Conservation (phyloP, 2,329 filamentous ascomycete genomes). For the Aspergillus spinulosporus region DNA sequence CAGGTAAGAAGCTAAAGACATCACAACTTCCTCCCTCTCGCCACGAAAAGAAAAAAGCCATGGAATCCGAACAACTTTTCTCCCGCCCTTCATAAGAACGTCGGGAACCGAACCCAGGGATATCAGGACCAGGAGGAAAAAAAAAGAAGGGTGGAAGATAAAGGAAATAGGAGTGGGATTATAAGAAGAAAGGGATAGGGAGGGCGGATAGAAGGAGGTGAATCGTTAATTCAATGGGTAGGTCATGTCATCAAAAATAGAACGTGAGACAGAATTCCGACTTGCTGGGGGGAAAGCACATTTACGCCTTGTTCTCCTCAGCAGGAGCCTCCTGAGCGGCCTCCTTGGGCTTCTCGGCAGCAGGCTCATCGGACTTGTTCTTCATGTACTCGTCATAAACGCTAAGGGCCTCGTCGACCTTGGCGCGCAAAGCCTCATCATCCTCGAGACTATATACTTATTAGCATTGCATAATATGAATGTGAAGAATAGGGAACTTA, state of each 20-base stretch:
- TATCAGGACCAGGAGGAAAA: conserved; percentile 40
- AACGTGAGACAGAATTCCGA: conserved; percentile 34
- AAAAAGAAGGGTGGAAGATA: conserved; percentile 30
- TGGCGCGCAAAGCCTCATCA: conserved; percentile 81
- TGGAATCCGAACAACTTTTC: conserved; percentile 28
- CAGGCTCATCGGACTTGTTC: conserved; percentile 60
- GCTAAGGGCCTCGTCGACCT: conserved; percentile 95
- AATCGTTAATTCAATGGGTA: conserved; percentile 30
- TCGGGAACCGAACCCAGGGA: conserved; percentile 41
- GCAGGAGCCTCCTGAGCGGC: conserved; percentile 37
- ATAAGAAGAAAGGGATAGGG: conserved; percentile 18
- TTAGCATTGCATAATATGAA: conserved; percentile 10
- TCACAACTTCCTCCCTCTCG: conserved; percentile 30
- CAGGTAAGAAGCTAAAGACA: conserved; percentile 26
- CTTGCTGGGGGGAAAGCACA: conserved; percentile 23
- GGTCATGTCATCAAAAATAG: conserved; percentile 39
- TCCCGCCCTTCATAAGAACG: conserved; percentile 35
- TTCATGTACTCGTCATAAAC: conserved; percentile 99
- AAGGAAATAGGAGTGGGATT: conserved; percentile 23
- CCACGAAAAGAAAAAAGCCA: conserved; percentile 21
- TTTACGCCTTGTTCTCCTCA: conserved; percentile 46
- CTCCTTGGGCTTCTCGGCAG: conserved; percentile 48
- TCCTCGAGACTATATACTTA: conserved; percentile 72
- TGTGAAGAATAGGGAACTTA: conserved; percentile 59
- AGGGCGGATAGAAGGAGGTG: conserved; percentile 21